Base-by-base conservation (phyloP, 768 basidiomycete genomes). In the Auriscalpium orientale region DNA sequence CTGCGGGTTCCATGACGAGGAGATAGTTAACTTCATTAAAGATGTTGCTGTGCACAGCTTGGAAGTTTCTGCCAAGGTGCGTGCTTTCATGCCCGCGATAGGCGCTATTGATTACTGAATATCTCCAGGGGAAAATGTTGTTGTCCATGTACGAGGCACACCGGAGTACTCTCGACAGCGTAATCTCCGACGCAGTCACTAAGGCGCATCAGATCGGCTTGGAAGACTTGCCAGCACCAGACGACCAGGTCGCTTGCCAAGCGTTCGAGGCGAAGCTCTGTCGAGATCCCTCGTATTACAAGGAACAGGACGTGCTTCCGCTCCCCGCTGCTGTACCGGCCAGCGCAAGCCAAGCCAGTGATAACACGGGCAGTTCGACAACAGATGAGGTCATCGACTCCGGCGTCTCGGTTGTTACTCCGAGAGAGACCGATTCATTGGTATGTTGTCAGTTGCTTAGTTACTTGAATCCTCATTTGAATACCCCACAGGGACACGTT, bases 41-140 rank as follows among this genome's bases (percentile, higher is more conserved):
- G 82, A 87, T n/a, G 80, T 87, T 38, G 79, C 80, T 8, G 66
- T 74, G 50, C 75, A 73, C 54, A 85, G 82, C 65, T 68, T 89
- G 50, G 82, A 81, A 64, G 74, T 83, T 50, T 79, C 81, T 9
- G 83, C 82, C 76, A 79, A 74, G 62, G 66, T 66, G 13, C 18
- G 43, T 54, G 13, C 50, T 44, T 43, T 58, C 28, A 4, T 28
- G 28, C 28, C 28, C 0, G 28, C 28, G 28, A 28, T 28, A 4
- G 28, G 28, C 28, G 28, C 28, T 28, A 5, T 5, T 28, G 28
- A 28, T 7, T n/a, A n/a, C n/a, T 66, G 20, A 64, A 43, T n/a
- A 37, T 49, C 18, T 18, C 22, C 55, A 85, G 82, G 88, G 88
- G 18, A 84, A 82, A 68, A 79, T 88, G 56, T 66, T 91, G 56